Conservation (phyloP, 2,329 filamentous ascomycete genomes). For the Microcyclosporella mali region DNA sequence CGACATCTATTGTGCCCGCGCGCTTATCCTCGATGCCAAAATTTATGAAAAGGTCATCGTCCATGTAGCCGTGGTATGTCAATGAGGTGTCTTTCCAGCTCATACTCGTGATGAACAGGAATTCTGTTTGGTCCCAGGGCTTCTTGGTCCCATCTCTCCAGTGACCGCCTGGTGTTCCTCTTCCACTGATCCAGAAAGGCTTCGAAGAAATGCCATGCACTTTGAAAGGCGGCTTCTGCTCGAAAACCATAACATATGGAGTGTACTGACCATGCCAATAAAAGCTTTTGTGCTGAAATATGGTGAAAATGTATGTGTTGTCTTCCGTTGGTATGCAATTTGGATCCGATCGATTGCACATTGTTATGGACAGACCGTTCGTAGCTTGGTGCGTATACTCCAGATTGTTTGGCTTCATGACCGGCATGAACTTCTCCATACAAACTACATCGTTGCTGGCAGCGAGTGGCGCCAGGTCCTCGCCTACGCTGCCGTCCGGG, state of each 20-base stretch:
- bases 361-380: slow-evolving; percentile 50
- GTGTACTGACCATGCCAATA: slow-evolving; percentile 48
- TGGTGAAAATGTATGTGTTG: slow-evolving; percentile 50
- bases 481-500: slow-evolving; percentile 30
- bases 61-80: slow-evolving; percentile 7
- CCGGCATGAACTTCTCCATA: slow-evolving; percentile 35
- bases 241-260: slow-evolving; percentile 49
- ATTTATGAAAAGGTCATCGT: slow-evolving; percentile 4
- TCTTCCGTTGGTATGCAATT: slow-evolving; percentile 36
- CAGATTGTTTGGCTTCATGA: neutral
- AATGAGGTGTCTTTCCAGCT: slow-evolving; percentile 1
- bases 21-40: slow-evolving; percentile 8
- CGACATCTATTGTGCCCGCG: slow-evolving; percentile 3
- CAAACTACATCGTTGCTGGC: slow-evolving; percentile 39
- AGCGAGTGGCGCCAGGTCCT: slow-evolving; percentile 39
- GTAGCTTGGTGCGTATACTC: slow-evolving; percentile 54
- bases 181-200: slow-evolving; percentile 51
- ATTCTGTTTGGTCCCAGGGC: slow-evolving; percentile 7
- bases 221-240: slow-evolving; percentile 42
- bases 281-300: slow-evolving; percentile 51
- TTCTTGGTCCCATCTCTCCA: slow-evolving; percentile 1
- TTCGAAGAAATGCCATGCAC: slow-evolving; percentile 45
- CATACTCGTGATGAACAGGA: slow-evolving; percentile 6
- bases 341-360: slow-evolving; percentile 45
- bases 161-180: slow-evolving; percentile 20